Evolutionary conservation across 2,329 filamentous ascomycete genomes (phyloP), one percentile per base, ranked within the genome.

Genomic region (Triangularia setosa): DNA sequence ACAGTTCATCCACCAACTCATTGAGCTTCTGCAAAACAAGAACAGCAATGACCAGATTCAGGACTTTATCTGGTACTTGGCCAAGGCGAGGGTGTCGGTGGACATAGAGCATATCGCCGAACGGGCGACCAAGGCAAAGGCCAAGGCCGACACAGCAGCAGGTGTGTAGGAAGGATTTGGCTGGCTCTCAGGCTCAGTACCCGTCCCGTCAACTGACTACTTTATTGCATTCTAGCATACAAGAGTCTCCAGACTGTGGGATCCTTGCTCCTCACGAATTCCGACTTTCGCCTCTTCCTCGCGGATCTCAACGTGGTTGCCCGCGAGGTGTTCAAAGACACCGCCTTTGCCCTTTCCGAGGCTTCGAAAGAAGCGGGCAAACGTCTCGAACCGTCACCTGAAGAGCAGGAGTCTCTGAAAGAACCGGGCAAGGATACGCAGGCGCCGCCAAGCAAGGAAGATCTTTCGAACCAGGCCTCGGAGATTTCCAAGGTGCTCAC

Each of bases 11-110:
- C 84, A 87, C 64, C 84, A 93, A 64, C 87, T 97, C 74, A 94
- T 96, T 71, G 87, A 92, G n/a, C 78, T 97, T 5, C 75, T 97
- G 55, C 82, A 87, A 62, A 83, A 93, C 76, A 98, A 97, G 80
- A 97, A 97, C 75, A 80, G 82, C 66, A 77, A 86, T 16, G 92
- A 98, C 76, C 90, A 97, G 75, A 86, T 98, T 18, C 94, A 98
- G 75, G 92, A 97, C 72, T 91, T 97, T 68, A 81, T 97, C 44
- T 97, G 93, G 93, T 93, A 89, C 71, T 76, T 96, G 56, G 80
- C 87, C 67, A 90, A 91, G 73, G 88, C 92, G n/a, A 84, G 85
- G 33, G 79, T 95, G 5, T 84, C 84, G 1, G 77, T 94, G 3
- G 88, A 93, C 70, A 80, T 87, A 1, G 81, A 85, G 18, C 84